A percentile compares a stretch with the other conserved stretches of the same genome.
These are phyloP conservation scores for Lindgomyces ingoldianus DNA, from an alignment of 495 filamentous ascomycete species.

Conservation along the genomic window DNA sequence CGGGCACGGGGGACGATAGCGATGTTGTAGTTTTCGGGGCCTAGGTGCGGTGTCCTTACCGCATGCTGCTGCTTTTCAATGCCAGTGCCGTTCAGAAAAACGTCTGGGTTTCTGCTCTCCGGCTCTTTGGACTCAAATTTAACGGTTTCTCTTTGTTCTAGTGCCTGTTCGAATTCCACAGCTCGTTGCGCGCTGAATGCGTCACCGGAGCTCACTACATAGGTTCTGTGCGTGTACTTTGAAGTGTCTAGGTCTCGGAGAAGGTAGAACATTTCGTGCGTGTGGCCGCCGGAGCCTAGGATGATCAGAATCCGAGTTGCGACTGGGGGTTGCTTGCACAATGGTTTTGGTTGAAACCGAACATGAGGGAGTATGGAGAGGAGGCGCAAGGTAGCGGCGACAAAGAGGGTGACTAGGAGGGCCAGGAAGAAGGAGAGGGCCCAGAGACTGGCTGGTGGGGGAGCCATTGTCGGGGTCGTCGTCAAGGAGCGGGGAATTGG, in stretches of 20 bases:
- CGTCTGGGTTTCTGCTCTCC: neutral
- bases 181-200: conserved; percentile 68
- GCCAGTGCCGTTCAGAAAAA: neutral
- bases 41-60: conserved; percentile 13
- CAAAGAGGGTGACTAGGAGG: conserved; percentile 30
- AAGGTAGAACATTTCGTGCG: conserved; percentile 87
- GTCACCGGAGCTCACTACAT: conserved; percentile 78
- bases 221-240: conserved; percentile 67
- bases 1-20: conserved; percentile 70
- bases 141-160: conserved; percentile 31
- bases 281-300: conserved; percentile 92
- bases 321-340: conserved; percentile 39
- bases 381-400: conserved; percentile 47
- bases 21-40: conserved; percentile 52
- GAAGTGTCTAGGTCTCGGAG: conserved; percentile 53
- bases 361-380: conserved; percentile 51
- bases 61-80: neutral
- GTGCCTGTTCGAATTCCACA: conserved; percentile 58
- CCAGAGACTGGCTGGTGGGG: conserved; percentile 26
- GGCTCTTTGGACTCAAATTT: too few relatives aligned
- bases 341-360: conserved; percentile 20
- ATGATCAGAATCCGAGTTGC: conserved; percentile 72
- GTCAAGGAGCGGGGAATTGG: neutral
- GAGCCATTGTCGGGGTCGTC: conserved; percentile 12
- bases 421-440: conserved; percentile 32